Percentiles rank a stretch among this genome's conserved stretches.
Conservation (phyloP, 2,329 filamentous ascomycete genomes). For the Alternaria gaisen region DNA sequence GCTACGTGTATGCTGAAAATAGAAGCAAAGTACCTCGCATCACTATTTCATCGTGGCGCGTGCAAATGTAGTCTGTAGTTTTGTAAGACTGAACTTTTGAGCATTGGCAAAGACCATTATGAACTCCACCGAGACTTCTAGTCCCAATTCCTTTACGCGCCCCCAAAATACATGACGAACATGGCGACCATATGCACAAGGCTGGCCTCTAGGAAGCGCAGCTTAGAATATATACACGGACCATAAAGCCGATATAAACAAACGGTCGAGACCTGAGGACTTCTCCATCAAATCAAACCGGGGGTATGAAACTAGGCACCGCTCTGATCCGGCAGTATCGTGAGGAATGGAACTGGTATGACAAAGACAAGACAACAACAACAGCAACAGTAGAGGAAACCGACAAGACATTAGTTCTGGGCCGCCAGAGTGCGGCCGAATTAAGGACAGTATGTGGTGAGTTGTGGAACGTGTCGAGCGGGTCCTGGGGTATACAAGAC, state of each 20-base stretch:
- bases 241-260: conserved; percentile 17
- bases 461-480: conserved; percentile 14
- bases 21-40: neutral
- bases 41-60: neutral
- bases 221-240: conserved; percentile 25
- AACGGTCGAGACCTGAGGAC: conserved; percentile 12
- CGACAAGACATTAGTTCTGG: conserved; percentile 34
- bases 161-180: conserved; percentile 23
- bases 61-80: neutral
- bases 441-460: conserved; percentile 34
- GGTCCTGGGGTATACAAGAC: conserved; percentile 35
- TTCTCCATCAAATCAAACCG: conserved; percentile 13
- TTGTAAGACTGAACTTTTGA: conserved; percentile 20
- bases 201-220: conserved; percentile 3
- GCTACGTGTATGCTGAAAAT: neutral
- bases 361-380: neutral
- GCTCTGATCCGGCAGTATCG: conserved; percentile 23
- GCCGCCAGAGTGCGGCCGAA: conserved; percentile 22
- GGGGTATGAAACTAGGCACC: conserved; percentile 30
- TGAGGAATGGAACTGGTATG: conserved; percentile 14
- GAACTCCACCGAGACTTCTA: conserved; percentile 13
- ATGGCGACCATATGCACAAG: conserved; percentile 32
- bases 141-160: conserved; percentile 1
- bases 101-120: conserved; percentile 17
- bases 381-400: conserved; percentile 14